Evolutionary conservation across 2,329 filamentous ascomycete genomes (phyloP), one percentile per base, ranked within the genome.

Genomic region (Colletotrichum agaves): DNA sequence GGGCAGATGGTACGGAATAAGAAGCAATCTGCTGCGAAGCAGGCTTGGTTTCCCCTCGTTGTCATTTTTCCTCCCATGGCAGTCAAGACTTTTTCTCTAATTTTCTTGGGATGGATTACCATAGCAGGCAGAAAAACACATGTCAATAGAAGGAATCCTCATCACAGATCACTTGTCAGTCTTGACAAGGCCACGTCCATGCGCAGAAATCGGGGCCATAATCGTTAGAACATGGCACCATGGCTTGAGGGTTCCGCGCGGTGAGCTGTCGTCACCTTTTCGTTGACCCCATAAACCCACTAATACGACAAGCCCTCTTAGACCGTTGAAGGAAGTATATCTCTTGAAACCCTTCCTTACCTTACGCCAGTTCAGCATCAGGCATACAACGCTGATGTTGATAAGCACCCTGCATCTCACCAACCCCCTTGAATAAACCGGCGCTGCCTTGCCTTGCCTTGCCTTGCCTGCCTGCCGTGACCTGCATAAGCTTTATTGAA

Each of bases 71-170:
- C 41, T 46, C 27, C 27, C 19, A 41, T 61, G 19, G 41, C 46
- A 39, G 19, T 44, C 15, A 19, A 61, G 46, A 23, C 15, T 33
- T 31, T 50, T 50, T n/a, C 15, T 27, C 44, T 8, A 10, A 2
- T 31, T 11, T 27, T 31, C 27, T 64, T 31, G 10, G 39, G n/a
- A 49, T 52, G 61, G 35, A 55, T 55, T 43, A 41, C 52, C 60
- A 64, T 35, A 65, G 37, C 47, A 50, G 47, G 47, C 46, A 39
- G 61, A 23, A 31, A 64, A 39, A 60, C 55, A 65, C 23, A 56
- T 60, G 41, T 60, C 53, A 60, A 65, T 65, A 65, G 53, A 65
- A 49, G 61, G 33, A 44, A 67, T 60, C 33, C 60, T 68, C 33
- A 55, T 50, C 55, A 47, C 53, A 55, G 47, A 43, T 53, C 47